These are phyloP conservation scores for Earliella scabrosa DNA, from an alignment of 1,284 basidiomycete species.

Conservation along the genomic window DNA sequence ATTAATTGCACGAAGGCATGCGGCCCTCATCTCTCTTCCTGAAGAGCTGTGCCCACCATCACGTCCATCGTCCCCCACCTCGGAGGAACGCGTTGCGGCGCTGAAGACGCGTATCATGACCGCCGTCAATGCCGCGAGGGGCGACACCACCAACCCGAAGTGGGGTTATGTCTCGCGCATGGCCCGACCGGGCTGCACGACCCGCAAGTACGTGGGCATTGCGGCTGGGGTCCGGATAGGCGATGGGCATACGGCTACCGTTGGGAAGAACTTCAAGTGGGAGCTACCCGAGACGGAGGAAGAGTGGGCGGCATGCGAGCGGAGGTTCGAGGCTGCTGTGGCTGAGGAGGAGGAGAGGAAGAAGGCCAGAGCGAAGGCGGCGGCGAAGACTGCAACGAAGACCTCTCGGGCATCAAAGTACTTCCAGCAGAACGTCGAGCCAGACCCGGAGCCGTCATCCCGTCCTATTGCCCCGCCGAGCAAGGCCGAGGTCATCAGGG, in stretches of 20 bases:
- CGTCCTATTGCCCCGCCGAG: conserved; percentile 2
- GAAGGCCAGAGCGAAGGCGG: conserved; percentile 5
- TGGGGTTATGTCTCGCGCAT: conserved; percentile 33
- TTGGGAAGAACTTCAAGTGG: conserved; percentile 26
- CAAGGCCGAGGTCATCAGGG: conserved; percentile 27
- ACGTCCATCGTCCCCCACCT: conserved; percentile 22
- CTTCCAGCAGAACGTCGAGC: conserved; percentile 11
- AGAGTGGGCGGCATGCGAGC: conserved; percentile 32
- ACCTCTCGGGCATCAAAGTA: conserved; percentile 29
- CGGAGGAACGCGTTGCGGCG: conserved; percentile 12
- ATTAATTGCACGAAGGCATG: conserved; percentile 13
- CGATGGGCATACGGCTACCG: conserved; percentile 19
- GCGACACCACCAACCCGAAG: conserved; percentile 32
- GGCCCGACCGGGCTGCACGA: conserved; percentile 29
- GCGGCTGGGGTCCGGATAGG: conserved; percentile 30
- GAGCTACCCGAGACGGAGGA: conserved; percentile 32
- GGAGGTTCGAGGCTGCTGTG: conserved; percentile 28
- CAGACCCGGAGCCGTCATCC: conserved; percentile 3
- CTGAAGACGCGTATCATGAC: conserved; percentile 17
- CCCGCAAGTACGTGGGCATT: conserved; percentile 27
- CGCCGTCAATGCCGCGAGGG: conserved; percentile 23
- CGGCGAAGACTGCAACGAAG: background rate
- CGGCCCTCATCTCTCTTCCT: conserved; percentile 19
- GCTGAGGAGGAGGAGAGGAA: conserved; percentile 1
- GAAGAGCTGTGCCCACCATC: conserved; percentile 26